phyloP scores from a whole-genome alignment of 2,329 filamentous ascomycete species.

The Colletotrichum chrysophilum region DNA sequence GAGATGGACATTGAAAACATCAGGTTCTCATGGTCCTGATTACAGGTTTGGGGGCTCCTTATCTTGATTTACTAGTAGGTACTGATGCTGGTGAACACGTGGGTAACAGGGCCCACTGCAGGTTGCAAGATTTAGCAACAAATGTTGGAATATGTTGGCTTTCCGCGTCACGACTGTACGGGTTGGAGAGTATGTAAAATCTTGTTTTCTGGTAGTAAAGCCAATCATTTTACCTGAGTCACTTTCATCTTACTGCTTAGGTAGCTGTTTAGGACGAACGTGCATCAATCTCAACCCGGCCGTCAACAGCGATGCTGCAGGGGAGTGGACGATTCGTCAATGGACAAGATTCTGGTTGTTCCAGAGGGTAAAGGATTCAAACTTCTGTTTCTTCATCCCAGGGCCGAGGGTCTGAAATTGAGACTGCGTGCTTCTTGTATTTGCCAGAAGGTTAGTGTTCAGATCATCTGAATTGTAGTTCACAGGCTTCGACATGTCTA shows the following conservation, averaged over 20 bases:
- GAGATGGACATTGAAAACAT: background rate
- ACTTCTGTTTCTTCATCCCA: fast-evolving
- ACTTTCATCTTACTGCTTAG: background rate
- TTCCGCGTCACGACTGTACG: fast-evolving
- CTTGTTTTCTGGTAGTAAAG: fast-evolving
- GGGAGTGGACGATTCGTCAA: background rate
- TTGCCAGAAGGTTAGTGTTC: background rate
- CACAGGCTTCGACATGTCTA: fast-evolving
- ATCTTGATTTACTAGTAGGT: background rate
- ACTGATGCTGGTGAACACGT: fast-evolving
- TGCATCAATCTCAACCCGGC: background rate
- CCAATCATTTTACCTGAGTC: background rate
- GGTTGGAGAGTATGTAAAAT: fast-evolving
- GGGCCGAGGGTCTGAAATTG: background rate
- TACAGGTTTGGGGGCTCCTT: background rate
- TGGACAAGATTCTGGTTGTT: background rate
- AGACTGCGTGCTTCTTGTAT: background rate
- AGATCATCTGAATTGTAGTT: background rate
- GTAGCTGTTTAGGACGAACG: background rate
- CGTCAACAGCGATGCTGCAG: too few relatives aligned
- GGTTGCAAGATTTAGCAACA: fast-evolving
- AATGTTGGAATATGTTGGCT: fast-evolving
- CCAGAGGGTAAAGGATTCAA: background rate
- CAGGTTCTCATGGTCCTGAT: background rate
- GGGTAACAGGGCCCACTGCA: background rate